Evolutionary conservation across 2,329 filamentous ascomycete species (phyloP).

Genomic region (Drechslerella dactyloides): DNA sequence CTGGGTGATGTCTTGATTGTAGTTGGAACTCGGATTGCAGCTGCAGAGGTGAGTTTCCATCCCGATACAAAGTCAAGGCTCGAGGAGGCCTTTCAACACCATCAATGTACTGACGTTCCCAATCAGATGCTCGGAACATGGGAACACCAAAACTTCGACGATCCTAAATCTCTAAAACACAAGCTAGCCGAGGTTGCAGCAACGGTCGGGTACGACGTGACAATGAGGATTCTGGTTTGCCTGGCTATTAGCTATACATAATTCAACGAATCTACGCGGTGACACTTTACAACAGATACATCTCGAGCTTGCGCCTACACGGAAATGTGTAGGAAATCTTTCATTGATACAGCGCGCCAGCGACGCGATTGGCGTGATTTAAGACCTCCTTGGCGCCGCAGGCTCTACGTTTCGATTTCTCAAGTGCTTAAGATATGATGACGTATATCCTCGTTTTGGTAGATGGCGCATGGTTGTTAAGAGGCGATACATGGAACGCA

Average conservation of each 20-base stretch:
- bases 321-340: too few species aligned
- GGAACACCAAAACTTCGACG: conserved; percentile 63
- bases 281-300: neutral
- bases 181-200: conserved; percentile 66
- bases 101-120: conserved; percentile 53
- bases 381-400: too few species aligned
- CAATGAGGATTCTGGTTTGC: conserved; percentile 23
- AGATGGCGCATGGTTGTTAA: too few species aligned
- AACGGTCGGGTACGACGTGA: conserved; percentile 18
- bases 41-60: conserved; percentile 55
- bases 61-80: neutral
- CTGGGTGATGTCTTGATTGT: conserved; percentile 18
- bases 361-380: too few species aligned
- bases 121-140: conserved; percentile 66
- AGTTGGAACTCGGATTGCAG: conserved; percentile 52
- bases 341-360: too few species aligned
- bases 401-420: too few species aligned
- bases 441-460: too few species aligned
- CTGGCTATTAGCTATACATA: conserved; percentile 15
- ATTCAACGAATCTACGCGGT: neutral
- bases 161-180: conserved; percentile 65
- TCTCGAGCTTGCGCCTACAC: too few species aligned
- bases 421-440: too few species aligned
- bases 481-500: too few species aligned
- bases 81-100: neutral